Conservation (phyloP, 2,329 filamentous ascomycete species). For the Aspergillus melleus region DNA sequence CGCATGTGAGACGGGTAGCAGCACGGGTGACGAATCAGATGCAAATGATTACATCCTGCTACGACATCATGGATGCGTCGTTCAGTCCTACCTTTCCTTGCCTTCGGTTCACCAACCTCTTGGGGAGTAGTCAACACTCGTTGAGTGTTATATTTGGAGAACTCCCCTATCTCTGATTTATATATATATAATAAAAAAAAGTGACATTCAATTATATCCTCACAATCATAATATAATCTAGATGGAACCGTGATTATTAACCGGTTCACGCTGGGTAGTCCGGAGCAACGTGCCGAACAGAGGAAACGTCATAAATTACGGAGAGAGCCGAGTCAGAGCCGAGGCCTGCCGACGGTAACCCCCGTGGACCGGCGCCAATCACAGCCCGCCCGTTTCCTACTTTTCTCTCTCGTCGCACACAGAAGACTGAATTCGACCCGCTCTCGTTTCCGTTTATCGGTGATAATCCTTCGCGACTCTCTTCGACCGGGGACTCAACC, state of each 20-base stretch:
- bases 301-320: conserved; percentile 34
- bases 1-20: conserved; percentile 22
- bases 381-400: conserved; percentile 26
- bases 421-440: conserved; percentile 22
- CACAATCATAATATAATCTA: too few relatives aligned
- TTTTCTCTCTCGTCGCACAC: conserved; percentile 21
- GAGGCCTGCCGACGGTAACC: conserved; percentile 36
- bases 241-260: too few relatives aligned
- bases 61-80: conserved; percentile 16
- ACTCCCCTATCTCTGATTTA: too few relatives aligned
- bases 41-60: conserved; percentile 19
- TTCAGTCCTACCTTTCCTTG: background rate
- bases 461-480: conserved; percentile 25
- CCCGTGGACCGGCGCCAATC: conserved; percentile 32
- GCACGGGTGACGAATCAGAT: conserved; percentile 19
- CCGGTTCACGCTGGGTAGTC: conserved; percentile 1
- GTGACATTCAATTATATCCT: too few relatives aligned
- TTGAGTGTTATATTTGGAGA: too few relatives aligned
- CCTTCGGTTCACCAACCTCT: too few relatives aligned
- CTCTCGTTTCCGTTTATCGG: conserved; percentile 40
- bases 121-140: background rate
- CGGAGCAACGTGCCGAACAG: conserved; percentile 27
- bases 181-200: too few relatives aligned
- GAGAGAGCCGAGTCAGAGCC: conserved; percentile 31
- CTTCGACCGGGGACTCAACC: conserved; percentile 6